phyloP scores from a whole-genome alignment of 768 basidiomycete genomes.

The Termitomyces sp. region DNA sequence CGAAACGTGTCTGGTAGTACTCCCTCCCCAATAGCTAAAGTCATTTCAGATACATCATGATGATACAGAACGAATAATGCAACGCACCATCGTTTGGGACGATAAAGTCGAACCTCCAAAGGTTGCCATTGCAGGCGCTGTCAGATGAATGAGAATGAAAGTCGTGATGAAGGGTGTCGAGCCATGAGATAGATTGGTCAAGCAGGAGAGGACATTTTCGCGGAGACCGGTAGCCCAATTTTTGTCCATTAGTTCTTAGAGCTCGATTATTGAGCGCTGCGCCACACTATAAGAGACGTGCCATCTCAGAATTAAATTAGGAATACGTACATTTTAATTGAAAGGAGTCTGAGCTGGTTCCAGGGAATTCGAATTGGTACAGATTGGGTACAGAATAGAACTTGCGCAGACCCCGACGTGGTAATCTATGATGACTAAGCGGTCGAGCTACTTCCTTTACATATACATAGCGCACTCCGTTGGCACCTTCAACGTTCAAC shows the following conservation, averaged over 20 bases:
- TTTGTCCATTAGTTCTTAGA: not conserved
- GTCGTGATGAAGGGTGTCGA: constrained; percentile 75
- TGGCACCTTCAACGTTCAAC: not conserved
- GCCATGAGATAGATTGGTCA: constrained; percentile 62
- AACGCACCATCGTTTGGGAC: constrained; percentile 71
- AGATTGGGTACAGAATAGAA: not conserved
- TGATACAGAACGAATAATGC: not conserved
- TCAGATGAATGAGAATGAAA: constrained; percentile 77
- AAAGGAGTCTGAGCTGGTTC: not conserved
- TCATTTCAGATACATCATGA: not conserved
- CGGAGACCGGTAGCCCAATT: not conserved
- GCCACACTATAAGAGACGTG: not conserved
- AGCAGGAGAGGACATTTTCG: constrained; percentile 17
- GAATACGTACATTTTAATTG: not conserved
- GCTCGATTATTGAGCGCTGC: not conserved
- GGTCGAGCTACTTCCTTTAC: no score
- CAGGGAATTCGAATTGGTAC: not conserved
- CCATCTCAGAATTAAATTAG: not conserved
- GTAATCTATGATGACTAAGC: not conserved
- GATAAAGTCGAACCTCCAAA: constrained; percentile 66
- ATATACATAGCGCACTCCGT: no score
- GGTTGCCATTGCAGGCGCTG: constrained; percentile 69
- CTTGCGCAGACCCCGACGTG: no score
- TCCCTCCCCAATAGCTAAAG: constrained; percentile 74
- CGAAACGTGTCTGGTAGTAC: constrained; percentile 75